Percentiles rank a stretch among this genome's conserved stretches.
These are phyloP conservation scores for Westerdykella sp. DNA, from an alignment of 2,329 filamentous ascomycete genomes.

Conservation along the genomic window DNA sequence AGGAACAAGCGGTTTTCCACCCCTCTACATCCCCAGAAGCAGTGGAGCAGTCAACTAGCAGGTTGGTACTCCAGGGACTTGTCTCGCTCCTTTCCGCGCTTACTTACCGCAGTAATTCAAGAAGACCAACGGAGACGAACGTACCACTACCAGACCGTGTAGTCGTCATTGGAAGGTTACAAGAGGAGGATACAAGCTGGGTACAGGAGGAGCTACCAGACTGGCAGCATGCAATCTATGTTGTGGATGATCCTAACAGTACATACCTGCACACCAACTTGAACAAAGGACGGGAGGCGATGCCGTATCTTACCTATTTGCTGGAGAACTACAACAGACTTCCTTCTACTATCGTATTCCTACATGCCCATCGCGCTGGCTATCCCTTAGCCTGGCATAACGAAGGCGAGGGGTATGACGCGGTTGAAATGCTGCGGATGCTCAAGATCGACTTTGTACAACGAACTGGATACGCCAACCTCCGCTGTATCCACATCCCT, in stretches of 20 bases:
- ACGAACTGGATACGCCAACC: slow-evolving; percentile 37
- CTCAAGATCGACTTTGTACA: slow-evolving; percentile 37
- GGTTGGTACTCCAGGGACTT: not conserved
- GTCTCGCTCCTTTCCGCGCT: not conserved
- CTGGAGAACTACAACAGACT: slow-evolving; percentile 9
- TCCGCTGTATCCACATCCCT: slow-evolving; percentile 35
- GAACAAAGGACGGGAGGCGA: slow-evolving; percentile 12
- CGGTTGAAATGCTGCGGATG: slow-evolving; percentile 9
- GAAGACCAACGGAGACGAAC: not conserved
- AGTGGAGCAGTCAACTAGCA: not conserved
- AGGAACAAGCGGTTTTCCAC: not conserved
- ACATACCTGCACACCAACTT: slow-evolving; percentile 5
- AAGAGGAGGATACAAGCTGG: slow-evolving; percentile 8
- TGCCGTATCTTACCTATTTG: slow-evolving; percentile 12
- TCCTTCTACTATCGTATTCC: slow-evolving; percentile 9
- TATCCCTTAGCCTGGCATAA: slow-evolving; percentile 37
- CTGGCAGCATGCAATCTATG: slow-evolving; percentile 9
- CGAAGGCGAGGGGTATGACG: slow-evolving; percentile 4
- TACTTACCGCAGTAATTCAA: not conserved
- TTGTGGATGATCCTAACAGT: slow-evolving; percentile 5
- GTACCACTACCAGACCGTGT: slow-evolving; percentile 5
- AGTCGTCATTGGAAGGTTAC: slow-evolving; percentile 2
- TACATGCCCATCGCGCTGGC: slow-evolving; percentile 8
- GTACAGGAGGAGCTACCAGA: slow-evolving; percentile 5
- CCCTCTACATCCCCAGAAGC: not conserved